Evolutionary conservation across 805 yeast species (phyloP).

Genomic region (Cyberlindnera sargentensis): DNA sequence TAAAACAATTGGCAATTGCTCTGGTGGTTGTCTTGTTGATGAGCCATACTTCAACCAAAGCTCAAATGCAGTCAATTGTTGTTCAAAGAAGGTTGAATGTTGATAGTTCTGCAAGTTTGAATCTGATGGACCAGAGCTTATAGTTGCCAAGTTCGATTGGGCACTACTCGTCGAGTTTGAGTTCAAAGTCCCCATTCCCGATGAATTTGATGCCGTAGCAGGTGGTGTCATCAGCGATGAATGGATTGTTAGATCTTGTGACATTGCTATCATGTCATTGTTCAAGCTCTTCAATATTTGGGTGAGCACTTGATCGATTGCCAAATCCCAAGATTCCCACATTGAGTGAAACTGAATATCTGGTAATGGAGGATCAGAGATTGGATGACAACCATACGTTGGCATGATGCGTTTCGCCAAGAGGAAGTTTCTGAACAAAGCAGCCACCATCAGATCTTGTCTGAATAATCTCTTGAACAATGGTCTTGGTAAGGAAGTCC

Average conservation of each 20-base stretch:
- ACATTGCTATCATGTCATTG: slow-evolving; percentile 11
- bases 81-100: slow-evolving; percentile 92
- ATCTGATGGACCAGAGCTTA: slow-evolving; percentile 1
- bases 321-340: slow-evolving; percentile 99
- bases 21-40: slow-evolving; percentile 80
- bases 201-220: not conserved
- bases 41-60: slow-evolving; percentile 92
- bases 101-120: slow-evolving; percentile 48
- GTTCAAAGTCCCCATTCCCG: not conserved
- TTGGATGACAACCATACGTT: slow-evolving; percentile 85
- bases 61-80: slow-evolving; percentile 92
- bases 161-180: not conserved
- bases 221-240: not conserved
- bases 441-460: slow-evolving; percentile 96
- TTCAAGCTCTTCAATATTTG: slow-evolving; percentile 47
- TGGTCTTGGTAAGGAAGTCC: slow-evolving; percentile 87
- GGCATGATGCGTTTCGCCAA: slow-evolving; percentile 94
- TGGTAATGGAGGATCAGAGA: slow-evolving; percentile 89
- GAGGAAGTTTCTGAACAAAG: slow-evolving; percentile 85
- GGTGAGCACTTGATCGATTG: slow-evolving; percentile 86
- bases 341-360: slow-evolving; percentile 78
- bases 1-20: slow-evolving; percentile 87
- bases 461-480: slow-evolving; percentile 84
- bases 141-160: not conserved
- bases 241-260: not conserved